These are phyloP conservation scores for Colletotrichum trifolii DNA, from an alignment of 2,329 filamentous ascomycete species.

Conservation along the genomic window DNA sequence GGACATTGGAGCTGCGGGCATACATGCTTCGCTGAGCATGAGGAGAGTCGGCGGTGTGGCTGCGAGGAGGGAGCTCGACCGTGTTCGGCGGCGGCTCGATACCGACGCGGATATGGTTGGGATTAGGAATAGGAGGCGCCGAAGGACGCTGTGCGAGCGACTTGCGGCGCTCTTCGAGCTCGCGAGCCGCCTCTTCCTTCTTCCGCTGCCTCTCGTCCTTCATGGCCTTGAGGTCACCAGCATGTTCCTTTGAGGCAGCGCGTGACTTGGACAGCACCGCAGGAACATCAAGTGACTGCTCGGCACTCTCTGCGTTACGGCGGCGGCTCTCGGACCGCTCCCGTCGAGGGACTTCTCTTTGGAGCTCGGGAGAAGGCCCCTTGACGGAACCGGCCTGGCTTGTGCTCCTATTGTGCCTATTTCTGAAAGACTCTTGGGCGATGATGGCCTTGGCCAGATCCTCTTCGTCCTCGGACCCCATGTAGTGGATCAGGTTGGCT, in stretches of 20 bases:
- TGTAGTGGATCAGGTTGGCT: constrained; percentile 63
- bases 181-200: constrained; percentile 81
- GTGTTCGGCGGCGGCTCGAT: constrained; percentile 42
- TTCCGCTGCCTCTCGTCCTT: constrained; percentile 72
- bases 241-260: constrained; percentile 57
- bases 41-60: constrained; percentile 73
- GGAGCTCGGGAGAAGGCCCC: constrained; percentile 48
- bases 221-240: constrained; percentile 65
- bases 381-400: constrained; percentile 52
- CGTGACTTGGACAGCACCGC: constrained; percentile 45
- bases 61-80: constrained; percentile 64
- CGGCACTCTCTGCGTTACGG: constrained; percentile 46
- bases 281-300: constrained; percentile 42
- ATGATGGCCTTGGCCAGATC: constrained; percentile 65
- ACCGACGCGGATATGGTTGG: constrained; percentile 60
- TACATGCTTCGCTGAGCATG: constrained; percentile 56
- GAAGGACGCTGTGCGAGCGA: constrained; percentile 85
- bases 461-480: constrained; percentile 73
- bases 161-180: constrained; percentile 87
- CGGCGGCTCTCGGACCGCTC: constrained; percentile 55
- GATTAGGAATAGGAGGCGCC: constrained; percentile 83
- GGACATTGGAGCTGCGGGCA: constrained; percentile 55
- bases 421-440: constrained; percentile 67
- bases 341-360: constrained; percentile 42
- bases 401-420: constrained; percentile 63